phyloP scores from a whole-genome alignment of 179 eudicot genomes.

The Silene vulgaris region DNA sequence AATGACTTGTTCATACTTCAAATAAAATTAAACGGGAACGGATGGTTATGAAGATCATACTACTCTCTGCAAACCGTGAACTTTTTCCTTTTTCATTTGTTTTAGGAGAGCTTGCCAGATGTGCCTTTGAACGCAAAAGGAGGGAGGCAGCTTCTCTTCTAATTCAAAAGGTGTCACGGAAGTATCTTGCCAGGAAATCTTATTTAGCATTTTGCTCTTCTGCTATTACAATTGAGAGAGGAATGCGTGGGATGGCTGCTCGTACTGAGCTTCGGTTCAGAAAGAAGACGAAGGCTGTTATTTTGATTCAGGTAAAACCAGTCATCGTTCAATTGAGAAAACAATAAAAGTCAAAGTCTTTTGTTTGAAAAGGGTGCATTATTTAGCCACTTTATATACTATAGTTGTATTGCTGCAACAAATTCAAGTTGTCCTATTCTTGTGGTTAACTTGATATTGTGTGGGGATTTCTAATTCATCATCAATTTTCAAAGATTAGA shows the following conservation, averaged over 20 bases:
- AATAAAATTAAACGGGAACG: no score
- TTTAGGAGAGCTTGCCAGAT: slow-evolving; percentile 57
- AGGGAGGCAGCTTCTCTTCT: slow-evolving; percentile 58
- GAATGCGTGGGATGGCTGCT: slow-evolving; percentile 70
- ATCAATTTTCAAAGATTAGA: not conserved
- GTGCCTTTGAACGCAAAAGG: slow-evolving; percentile 43
- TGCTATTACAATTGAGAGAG: slow-evolving; percentile 52
- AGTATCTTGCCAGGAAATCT: slow-evolving; percentile 52
- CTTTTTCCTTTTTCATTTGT: slow-evolving; percentile 8
- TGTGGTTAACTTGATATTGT: not conserved
- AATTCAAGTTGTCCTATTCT: not conserved
- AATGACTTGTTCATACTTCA: not conserved
- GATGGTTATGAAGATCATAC: not conserved
- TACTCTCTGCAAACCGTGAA: slow-evolving; percentile 18
- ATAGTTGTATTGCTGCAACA: not conserved
- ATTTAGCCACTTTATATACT: not conserved
- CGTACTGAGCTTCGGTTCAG: slow-evolving; percentile 43
- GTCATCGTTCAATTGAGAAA: not conserved
- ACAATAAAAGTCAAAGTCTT: not conserved
- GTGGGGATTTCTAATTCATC: not conserved
- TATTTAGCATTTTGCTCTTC: slow-evolving; percentile 42
- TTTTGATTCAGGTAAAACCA: slow-evolving; percentile 53
- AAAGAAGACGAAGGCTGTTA: slow-evolving; percentile 52
- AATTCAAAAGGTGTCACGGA: slow-evolving; percentile 62
- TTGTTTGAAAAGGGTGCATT: not conserved